Base-by-base conservation (phyloP, 176 grass and related monocot species). In the Themeda triandra region DNA sequence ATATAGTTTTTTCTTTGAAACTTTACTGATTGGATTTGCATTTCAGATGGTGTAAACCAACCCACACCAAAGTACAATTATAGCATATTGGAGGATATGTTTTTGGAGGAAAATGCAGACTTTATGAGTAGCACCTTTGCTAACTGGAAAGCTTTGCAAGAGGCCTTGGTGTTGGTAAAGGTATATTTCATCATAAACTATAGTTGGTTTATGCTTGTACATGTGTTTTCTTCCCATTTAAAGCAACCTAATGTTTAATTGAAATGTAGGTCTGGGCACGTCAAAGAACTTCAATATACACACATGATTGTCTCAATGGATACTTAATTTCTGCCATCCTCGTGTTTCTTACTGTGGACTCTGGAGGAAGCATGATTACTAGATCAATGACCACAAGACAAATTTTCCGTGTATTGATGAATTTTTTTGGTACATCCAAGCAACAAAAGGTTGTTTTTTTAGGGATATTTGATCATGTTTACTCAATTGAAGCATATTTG, bases 21-120 rank as follows among this genome's bases (percentile, higher is more conserved):
- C 10, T n/a, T 45, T 45, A 42, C 66, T 78, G 21, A 80, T 78
- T 21, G 17, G 23, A 63, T 77, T 80, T 88, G 73, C 69, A 69
- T 88, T 65, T 42, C 88, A 92, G 92, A 88, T 89, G 90, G 82
- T 78, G 75, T 85, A 80, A 89, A 85, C 84, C 83, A 80, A 80
- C 91, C 91, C 60, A 98, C 96, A 82, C 93, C 91, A 51, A 98
- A 90, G 71, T 98, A 98, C 78, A 98, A 94, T 78, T 86, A 71
- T 80, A 98, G 89, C 79, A 94, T 98, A 78, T 73, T 98, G 86
- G 96, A 98, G 73, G 96, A 98, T 85, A 92, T 98, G 87, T 94
- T 96, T 87, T 78, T 98, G 63, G 93, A 95, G 80, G 96, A 98
- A 69, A 98, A 94, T 85, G 88, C 88, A 74, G 89, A 92, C 49